These are phyloP conservation scores for Zopfia rhizophila DNA, from an alignment of 2,329 filamentous ascomycete genomes.

Conservation along the genomic window DNA sequence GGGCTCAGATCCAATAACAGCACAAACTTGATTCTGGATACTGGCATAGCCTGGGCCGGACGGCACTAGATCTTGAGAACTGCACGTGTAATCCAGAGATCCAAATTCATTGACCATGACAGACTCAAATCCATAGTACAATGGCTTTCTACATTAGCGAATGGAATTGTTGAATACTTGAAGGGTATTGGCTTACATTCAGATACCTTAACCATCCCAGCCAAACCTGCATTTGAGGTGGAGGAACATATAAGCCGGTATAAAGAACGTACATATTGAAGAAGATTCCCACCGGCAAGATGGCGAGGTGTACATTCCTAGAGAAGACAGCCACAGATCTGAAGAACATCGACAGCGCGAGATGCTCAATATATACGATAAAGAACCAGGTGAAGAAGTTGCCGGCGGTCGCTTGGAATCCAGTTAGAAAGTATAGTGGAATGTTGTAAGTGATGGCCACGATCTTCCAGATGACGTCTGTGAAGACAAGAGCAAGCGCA, in stretches of 20 bases:
- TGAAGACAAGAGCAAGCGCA: conserved; percentile 86
- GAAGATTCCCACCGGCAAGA: too few species aligned
- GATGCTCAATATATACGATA: conserved; percentile 75
- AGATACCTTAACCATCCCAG: too few species aligned
- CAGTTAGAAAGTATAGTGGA: conserved; percentile 86
- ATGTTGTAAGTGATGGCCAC: conserved; percentile 79
- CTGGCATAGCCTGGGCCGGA: conserved; percentile 51
- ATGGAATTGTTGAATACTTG: too few species aligned
- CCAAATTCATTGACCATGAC: conserved; percentile 87
- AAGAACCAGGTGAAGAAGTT: conserved; percentile 89
- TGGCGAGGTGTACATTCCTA: conserved; percentile 54
- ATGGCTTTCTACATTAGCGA: too few species aligned
- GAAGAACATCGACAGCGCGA: conserved; percentile 90
- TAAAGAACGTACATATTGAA: too few species aligned
- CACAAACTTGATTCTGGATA: conserved; percentile 50
- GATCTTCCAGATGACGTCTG: conserved; percentile 85
- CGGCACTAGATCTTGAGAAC: conserved; percentile 55
- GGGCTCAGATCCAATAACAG: conserved; percentile 53
- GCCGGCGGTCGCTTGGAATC: conserved; percentile 76
- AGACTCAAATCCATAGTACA: conserved; percentile 82
- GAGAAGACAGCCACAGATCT: conserved; percentile 81
- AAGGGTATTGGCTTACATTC: too few species aligned
- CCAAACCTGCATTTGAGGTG: too few species aligned
- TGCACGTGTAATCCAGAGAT: conserved; percentile 67
- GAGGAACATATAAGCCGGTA: too few species aligned